These are phyloP conservation scores for Saxophila tyrrhenica DNA, from an alignment of 495 filamentous ascomycete species.

Conservation along the genomic window DNA sequence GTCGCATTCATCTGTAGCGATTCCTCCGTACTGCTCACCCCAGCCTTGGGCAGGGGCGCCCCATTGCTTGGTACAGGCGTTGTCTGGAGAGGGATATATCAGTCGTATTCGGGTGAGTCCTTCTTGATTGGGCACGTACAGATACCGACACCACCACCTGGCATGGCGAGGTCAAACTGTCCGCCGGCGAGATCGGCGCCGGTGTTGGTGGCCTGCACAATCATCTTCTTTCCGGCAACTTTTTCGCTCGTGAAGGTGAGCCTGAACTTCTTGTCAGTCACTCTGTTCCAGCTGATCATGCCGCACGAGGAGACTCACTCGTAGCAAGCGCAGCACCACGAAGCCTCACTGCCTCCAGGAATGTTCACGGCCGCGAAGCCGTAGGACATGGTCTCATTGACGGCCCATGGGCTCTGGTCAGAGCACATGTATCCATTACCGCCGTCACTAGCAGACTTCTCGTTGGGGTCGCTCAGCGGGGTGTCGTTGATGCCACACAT, in stretches of 20 bases:
- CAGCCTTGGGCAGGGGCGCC: constrained; percentile 44
- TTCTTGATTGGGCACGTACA: not conserved
- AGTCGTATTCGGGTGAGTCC: not conserved
- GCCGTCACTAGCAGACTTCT: constrained; percentile 39
- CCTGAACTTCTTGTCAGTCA: constrained; percentile 17
- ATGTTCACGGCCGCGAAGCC: constrained; percentile 54
- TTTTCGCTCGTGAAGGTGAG: constrained; percentile 46
- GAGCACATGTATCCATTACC: constrained; percentile 53
- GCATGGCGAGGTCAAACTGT: constrained; percentile 56
- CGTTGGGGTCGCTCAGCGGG: constrained; percentile 31
- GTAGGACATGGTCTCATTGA: constrained; percentile 45
- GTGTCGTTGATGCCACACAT: constrained; percentile 49
- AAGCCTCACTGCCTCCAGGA: constrained; percentile 38
- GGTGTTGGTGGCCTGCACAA: constrained; percentile 59
- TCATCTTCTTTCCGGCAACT: constrained; percentile 48
- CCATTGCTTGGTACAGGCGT: constrained; percentile 52
- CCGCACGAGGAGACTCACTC: constrained; percentile 43
- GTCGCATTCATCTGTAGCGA: constrained; percentile 41
- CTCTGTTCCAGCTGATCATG: not conserved
- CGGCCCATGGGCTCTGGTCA: constrained; percentile 52
- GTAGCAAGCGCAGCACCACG: constrained; percentile 61
- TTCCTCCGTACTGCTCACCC: constrained; percentile 54
- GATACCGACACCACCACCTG: constrained; percentile 52
- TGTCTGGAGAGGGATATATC: constrained; percentile 33
- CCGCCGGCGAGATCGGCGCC: constrained; percentile 47